Evolutionary conservation across 805 yeast species (phyloP).

Genomic region (Hanseniaspora hatyaiensis): DNA sequence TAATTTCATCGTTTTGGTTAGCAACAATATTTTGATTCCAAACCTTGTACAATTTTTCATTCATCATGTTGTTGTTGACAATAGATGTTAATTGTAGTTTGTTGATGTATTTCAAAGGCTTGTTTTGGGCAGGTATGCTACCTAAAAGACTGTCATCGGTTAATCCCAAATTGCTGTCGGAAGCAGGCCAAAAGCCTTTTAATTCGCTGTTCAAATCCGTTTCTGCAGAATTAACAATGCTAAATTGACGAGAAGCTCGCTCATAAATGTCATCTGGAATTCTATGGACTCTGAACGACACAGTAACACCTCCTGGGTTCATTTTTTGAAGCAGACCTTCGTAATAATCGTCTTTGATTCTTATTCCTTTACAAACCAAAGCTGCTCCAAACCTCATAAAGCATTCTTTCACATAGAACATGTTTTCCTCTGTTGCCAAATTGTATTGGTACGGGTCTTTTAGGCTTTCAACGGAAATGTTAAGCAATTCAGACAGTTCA

Average conservation of each 20-base stretch:
- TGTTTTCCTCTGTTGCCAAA: constrained; percentile 13
- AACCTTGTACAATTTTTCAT: constrained; percentile 5
- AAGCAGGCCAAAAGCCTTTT: background rate
- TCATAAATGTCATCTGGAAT: constrained; percentile 19
- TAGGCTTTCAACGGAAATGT: background rate
- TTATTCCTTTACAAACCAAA: constrained; percentile 35
- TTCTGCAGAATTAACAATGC: background rate
- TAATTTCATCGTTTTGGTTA: constrained; percentile 8
- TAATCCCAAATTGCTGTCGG: background rate
- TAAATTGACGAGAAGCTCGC: constrained; percentile 18
- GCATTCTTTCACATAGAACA: constrained; percentile 34
- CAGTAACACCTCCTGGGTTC: background rate
- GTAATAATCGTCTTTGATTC: constrained; percentile 44
- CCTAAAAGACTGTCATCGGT: constrained; percentile 5
- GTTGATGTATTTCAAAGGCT: constrained; percentile 11
- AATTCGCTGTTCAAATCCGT: constrained; percentile 15
- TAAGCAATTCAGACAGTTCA: background rate
- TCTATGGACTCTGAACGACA: background rate
- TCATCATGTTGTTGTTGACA: background rate
- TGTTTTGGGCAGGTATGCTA: background rate
- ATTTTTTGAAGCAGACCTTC: constrained; percentile 17
- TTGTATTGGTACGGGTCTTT: background rate
- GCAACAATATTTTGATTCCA: constrained; percentile 8
- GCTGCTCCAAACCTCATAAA: constrained; percentile 43
- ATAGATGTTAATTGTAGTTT: constrained; percentile 10